Evolutionary conservation across 1,284 basidiomycete genomes (phyloP), one percentile per base, ranked within the genome.

Genomic region (Cutaneotrichosporon sp.): DNA sequence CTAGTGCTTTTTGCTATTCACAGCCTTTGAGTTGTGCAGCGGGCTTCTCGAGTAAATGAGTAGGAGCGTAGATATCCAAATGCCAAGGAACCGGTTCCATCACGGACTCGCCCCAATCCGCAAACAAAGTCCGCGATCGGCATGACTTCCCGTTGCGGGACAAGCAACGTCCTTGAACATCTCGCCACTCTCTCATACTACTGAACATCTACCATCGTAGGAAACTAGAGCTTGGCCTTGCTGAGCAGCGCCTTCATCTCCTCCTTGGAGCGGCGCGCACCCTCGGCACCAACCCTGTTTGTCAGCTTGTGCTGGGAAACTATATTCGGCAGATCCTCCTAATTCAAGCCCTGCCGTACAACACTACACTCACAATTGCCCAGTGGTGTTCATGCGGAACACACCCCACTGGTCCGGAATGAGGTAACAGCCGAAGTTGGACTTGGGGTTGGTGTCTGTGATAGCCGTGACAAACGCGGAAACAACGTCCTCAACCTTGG

Each of bases 361-460:
- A n/a, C n/a, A n/a, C n/a, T 19, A 19, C 11, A 48, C 54, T 48
- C 49, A 55, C 49, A 52, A 52, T 27, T 51, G 27, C 3, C 50
- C 42, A 3, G 43, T 46, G 17, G 57, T 27, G 12, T 38, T 47
- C 57, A 59, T 59, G 35, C 57, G 46, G 50, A 43, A 59, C 26
- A 59, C 57, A 39, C 57, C 57, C 33, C 39, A 38, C 47, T 52
- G 19, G 53, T 59, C 57, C 10, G 57, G 57, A 20, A 59, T 55
- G 22, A 59, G 57, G 43, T 52, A 59, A 29, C 43, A 46, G 25
- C 50, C 38, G 19, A 50, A 51, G 50, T 59, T 55, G 16, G 47
- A 52, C 57, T 52, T 55, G 33, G 46, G 39, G 44, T 50, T 34
- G 9, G 53, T 22, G 50, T 52, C 50, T 2, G 52, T 52, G 38